A percentile compares a stretch with the other conserved stretches of the same genome.
These are phyloP conservation scores for Tarenaya hassleriana DNA, from an alignment of 345 rosid genomes.

Conservation along the genomic window DNA sequence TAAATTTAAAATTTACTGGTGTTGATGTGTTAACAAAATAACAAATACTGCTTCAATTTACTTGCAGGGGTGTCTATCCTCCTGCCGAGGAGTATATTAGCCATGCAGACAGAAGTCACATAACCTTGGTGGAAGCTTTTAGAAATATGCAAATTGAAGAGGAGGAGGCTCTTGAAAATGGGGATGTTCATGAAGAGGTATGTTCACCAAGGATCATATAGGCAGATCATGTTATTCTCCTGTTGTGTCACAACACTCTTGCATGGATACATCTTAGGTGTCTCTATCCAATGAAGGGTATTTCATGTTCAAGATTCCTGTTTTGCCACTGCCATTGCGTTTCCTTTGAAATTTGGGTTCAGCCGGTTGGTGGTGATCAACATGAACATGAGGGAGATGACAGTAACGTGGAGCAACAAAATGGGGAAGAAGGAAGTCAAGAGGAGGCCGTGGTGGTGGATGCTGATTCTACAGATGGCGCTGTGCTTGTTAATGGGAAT, in stretches of 20 bases:
- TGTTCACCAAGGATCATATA: conserved; percentile 11
- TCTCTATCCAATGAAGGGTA: neutral
- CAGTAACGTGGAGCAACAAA: conserved; percentile 47
- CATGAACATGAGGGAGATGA: conserved; percentile 28
- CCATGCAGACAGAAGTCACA: conserved; percentile 49
- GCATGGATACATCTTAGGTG: too few relatives aligned
- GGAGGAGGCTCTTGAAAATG: conserved; percentile 63
- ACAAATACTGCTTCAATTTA: conserved; percentile 18
- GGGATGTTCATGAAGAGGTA: conserved; percentile 63
- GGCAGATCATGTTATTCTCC: conserved; percentile 1
- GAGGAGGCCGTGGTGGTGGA: conserved; percentile 88
- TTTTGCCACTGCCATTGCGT: neutral
- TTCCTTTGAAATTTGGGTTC: conserved; percentile 2
- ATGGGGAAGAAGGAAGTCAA: conserved; percentile 74
- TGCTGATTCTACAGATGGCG: conserved; percentile 83
- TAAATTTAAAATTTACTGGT: neutral
- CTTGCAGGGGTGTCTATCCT: conserved; percentile 53
- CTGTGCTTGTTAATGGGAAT: conserved; percentile 78
- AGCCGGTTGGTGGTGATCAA: conserved; percentile 21
- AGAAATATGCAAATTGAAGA: conserved; percentile 77
- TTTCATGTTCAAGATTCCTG: too few relatives aligned
- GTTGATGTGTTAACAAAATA: too few relatives aligned
- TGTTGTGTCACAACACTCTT: neutral
- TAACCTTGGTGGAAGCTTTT: conserved; percentile 80
- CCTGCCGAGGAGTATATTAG: conserved; percentile 58